Evolutionary conservation across 2,329 filamentous ascomycete species (phyloP), one percentile per base, ranked within the genome.

Genomic region (Cryphonectria radicalis): DNA sequence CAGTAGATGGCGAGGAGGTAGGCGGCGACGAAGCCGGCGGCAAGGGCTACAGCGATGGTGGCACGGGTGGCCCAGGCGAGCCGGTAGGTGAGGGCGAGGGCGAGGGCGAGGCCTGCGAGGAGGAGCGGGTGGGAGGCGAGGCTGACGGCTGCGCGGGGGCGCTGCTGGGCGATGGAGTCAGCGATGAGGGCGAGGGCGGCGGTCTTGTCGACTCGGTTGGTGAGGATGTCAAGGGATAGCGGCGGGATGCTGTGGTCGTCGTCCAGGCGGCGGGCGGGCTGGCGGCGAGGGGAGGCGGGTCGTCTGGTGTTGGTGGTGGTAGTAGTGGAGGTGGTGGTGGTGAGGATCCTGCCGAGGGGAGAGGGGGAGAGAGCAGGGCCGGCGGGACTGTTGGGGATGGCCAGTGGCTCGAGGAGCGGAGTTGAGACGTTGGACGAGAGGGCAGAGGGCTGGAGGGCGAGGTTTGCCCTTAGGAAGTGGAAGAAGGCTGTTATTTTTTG

Each of bases 141-240:
- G 73, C 88, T 83, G 69, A 84, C 82, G 59, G 90, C 88, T 28
- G 92, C 89, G 11, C 87, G 82, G 78, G 93, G 91, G 73, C 92
- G 90, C 84, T 96, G 94, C 81, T 97, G 92, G 50, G 93, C 92
- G 66, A 97, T 88, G 71, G 91, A 93, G 81, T 95, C 93, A 73
- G 93, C 91, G 55, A 97, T 86, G 28, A 97, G 88, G 74, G 88
- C 88, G 67, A 97, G 84, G 25, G 91, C 91, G 70, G 89, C 86
- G 74, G 90, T 82, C 78, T 91, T 90, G 79, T 94, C 91, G 67
- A 84, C 78, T 66, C 88, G 82, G 66, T 78, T 77, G 63, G 84
- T 84, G 60, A 90, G 82, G 32, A 87, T 79, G 75, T 89, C 88
- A 67, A 92, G 89, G 66, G 86, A 87, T 60, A 94, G 87, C 11